These are phyloP conservation scores for Dissoconium aciculare DNA, from an alignment of 2,329 filamentous ascomycete genomes.

Conservation along the genomic window DNA sequence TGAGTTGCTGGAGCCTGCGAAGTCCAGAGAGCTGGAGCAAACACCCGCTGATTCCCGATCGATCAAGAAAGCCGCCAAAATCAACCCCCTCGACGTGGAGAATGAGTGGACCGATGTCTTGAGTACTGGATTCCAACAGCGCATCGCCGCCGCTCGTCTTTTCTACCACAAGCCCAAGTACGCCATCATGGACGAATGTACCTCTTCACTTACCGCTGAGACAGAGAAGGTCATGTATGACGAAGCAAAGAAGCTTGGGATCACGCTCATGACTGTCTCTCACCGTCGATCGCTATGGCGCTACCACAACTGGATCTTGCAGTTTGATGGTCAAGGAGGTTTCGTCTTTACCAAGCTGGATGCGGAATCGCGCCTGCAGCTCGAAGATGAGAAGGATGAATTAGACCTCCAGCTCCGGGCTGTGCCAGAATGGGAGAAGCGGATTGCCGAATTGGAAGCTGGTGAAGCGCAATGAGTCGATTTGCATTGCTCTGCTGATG, in stretches of 20 bases:
- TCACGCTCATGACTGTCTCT: conserved; percentile 93
- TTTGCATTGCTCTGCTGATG: no score
- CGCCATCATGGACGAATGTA: conserved; percentile 95
- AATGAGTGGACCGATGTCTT: conserved; percentile 94
- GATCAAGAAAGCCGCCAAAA: conserved; percentile 3
- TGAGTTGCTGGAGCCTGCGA: conserved; percentile 61
- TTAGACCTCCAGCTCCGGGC: conserved; percentile 71
- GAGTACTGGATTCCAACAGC: conserved; percentile 83
- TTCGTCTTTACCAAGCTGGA: conserved; percentile 84
- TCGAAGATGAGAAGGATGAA: conserved; percentile 96
- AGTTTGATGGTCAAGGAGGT: conserved; percentile 89
- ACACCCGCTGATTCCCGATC: conserved; percentile 8
- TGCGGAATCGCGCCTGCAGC: conserved; percentile 64
- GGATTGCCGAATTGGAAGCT: conserved; percentile 56
- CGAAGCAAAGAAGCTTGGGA: conserved; percentile 76
- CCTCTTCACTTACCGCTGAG: conserved; percentile 83
- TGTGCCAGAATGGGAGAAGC: conserved; percentile 74
- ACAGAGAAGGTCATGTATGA: conserved; percentile 96
- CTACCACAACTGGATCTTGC: conserved; percentile 85
- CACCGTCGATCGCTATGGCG: conserved; percentile 89
- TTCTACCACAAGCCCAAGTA: conserved; percentile 91
- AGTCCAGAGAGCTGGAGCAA: conserved; percentile 16
- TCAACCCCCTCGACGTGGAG: conserved; percentile 69
- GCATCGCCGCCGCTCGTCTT: conserved; percentile 86
- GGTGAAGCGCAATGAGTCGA: conserved; percentile 10